These are phyloP conservation scores for Chondrostereum purpureum DNA, from an alignment of 1,284 basidiomycete genomes.

Conservation along the genomic window DNA sequence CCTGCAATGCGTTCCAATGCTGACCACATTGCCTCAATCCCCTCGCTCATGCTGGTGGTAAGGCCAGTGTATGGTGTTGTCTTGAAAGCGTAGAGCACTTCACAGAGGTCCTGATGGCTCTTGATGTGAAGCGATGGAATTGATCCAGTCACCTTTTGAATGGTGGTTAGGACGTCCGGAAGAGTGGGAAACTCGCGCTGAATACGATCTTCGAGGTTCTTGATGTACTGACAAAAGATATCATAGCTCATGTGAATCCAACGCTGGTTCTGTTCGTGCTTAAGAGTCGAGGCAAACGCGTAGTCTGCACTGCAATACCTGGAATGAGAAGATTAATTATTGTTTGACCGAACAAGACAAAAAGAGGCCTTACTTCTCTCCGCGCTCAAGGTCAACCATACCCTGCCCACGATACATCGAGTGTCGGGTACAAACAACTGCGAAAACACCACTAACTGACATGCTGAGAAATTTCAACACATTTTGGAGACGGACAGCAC, in stretches of 20 bases:
- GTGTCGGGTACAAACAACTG: background rate
- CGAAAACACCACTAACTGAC: background rate
- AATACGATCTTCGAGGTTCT: slow-evolving; percentile 3
- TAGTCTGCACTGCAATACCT: slow-evolving; percentile 4
- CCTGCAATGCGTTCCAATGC: too few relatives aligned
- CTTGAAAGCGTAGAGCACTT: too few relatives aligned
- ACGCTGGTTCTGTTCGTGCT: background rate
- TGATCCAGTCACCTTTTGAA: background rate
- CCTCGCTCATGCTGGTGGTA: too few relatives aligned
- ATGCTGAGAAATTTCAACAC: background rate
- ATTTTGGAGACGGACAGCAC: background rate
- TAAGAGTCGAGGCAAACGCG: background rate
- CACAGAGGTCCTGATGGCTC: too few relatives aligned
- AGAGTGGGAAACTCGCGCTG: slow-evolving; percentile 1
- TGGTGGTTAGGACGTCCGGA: background rate
- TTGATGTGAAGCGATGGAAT: slow-evolving; percentile 4
- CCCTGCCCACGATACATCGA: background rate
- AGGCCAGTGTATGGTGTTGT: too few relatives aligned
- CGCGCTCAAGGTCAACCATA: background rate
- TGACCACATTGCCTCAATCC: too few relatives aligned
- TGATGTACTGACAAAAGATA: slow-evolving; percentile 11
- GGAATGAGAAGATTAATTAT: background rate
- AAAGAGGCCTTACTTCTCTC: background rate
- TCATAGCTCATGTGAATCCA: slow-evolving; percentile 13
- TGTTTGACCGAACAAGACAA: background rate